Conservation (phyloP, 805 yeast species). For the Tetrapisispora iriomotensis region DNA sequence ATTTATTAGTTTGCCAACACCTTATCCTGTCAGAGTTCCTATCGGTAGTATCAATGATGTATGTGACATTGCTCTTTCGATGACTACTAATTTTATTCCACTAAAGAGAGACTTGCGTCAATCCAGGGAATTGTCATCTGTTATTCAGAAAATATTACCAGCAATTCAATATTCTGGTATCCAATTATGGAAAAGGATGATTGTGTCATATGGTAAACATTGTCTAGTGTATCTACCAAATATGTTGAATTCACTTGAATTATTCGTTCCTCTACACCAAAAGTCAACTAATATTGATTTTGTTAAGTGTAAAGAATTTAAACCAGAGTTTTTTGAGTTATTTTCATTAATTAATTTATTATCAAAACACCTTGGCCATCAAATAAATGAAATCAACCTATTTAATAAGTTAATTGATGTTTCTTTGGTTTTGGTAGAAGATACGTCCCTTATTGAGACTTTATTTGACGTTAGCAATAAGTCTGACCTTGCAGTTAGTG, state of each 20-base stretch:
- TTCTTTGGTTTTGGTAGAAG: conserved; percentile 35
- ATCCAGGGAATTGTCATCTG: conserved; percentile 38
- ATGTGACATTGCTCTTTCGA: conserved; percentile 44
- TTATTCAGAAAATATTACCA: conserved; percentile 36
- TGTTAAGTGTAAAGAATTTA: conserved; percentile 24
- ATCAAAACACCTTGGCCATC: conserved; percentile 28
- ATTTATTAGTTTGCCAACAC: conserved; percentile 44
- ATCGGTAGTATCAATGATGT: conserved; percentile 45
- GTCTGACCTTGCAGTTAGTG: conserved; percentile 8
- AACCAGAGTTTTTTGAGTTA: conserved; percentile 15
- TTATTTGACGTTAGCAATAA: conserved; percentile 12
- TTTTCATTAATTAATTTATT: conserved; percentile 15
- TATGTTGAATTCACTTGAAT: conserved; percentile 48
- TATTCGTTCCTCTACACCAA: conserved; percentile 42
- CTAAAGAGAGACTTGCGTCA: conserved; percentile 49
- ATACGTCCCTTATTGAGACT: conserved; percentile 25
- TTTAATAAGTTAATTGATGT: conserved; percentile 51
- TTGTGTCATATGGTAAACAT: conserved; percentile 25
- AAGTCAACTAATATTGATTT: conserved; percentile 35
- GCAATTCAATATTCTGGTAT: conserved; percentile 40
- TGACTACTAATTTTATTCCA: conserved; percentile 46
- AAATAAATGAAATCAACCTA: conserved; percentile 40
- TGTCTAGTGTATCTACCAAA: conserved; percentile 39
- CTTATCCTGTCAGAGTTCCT: conserved; percentile 50
- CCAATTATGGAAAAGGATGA: conserved; percentile 29